These are phyloP conservation scores for Calycina herbarum DNA, from an alignment of 2,329 filamentous ascomycete genomes.

Conservation along the genomic window DNA sequence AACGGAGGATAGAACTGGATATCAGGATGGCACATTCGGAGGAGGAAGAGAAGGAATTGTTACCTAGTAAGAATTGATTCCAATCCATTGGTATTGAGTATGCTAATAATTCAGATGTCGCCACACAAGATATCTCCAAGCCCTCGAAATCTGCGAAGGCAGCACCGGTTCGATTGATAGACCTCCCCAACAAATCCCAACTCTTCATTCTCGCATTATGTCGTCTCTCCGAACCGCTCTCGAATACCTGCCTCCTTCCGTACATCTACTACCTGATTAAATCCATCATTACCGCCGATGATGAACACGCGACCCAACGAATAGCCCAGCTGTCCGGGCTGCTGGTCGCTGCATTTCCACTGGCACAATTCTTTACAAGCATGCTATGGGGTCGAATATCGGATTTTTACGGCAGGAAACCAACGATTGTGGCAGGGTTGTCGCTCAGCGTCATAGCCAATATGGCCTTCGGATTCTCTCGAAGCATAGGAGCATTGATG, in stretches of 20 bases:
- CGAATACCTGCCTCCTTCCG: slow-evolving; percentile 63
- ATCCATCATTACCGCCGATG: slow-evolving; percentile 51
- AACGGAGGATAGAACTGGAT: not conserved
- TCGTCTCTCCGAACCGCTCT: slow-evolving; percentile 76
- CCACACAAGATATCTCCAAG: not conserved
- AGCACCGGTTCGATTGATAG: slow-evolving; percentile 61
- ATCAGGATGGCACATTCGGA: not conserved
- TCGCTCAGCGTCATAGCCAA: slow-evolving; percentile 55
- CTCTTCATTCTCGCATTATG: slow-evolving; percentile 76
- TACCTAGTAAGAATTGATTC: not conserved
- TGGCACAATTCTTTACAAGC: slow-evolving; percentile 78
- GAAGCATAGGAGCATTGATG: slow-evolving; percentile 56
- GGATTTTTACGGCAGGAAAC: slow-evolving; percentile 69
- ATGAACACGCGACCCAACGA: slow-evolving; percentile 44
- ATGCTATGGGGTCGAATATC: slow-evolving; percentile 78
- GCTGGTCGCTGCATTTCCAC: slow-evolving; percentile 76
- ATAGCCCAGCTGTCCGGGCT: slow-evolving; percentile 73
- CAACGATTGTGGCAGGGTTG: slow-evolving; percentile 74
- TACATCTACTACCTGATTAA: slow-evolving; percentile 75
- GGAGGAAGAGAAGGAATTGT: slow-evolving; percentile 1
- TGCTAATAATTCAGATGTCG: not conserved
- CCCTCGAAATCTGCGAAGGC: slow-evolving; percentile 12
- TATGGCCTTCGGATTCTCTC: slow-evolving; percentile 69
- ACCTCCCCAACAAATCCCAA: slow-evolving; percentile 75
- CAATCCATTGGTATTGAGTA: not conserved